A percentile compares a stretch with the other conserved stretches of the same genome.
Conservation (phyloP, 2,329 filamentous ascomycete genomes). For the Leptographium procerum region DNA sequence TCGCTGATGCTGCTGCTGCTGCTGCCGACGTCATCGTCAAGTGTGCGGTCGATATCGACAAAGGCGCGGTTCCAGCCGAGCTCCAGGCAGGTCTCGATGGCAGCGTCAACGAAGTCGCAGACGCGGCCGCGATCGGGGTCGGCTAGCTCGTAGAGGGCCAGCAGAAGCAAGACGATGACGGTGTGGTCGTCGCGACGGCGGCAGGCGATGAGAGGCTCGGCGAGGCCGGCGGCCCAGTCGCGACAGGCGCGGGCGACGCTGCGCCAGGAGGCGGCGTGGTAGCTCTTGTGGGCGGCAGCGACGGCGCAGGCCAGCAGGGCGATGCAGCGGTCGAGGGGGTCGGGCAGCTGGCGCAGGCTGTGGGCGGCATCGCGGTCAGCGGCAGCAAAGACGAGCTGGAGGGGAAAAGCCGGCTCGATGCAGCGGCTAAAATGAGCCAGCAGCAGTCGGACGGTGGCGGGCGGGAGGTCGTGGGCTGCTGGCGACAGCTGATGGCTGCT, state of each 20-base stretch:
- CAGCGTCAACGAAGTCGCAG: not conserved
- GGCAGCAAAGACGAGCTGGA: not conserved
- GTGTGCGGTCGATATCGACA: not conserved
- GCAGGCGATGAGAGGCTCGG: not conserved
- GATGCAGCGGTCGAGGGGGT: not conserved
- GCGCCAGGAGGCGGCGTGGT: not conserved
- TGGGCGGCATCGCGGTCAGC: not conserved
- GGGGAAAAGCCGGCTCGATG: constrained; percentile 1
- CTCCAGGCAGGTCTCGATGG: not conserved
- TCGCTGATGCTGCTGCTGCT: not conserved
- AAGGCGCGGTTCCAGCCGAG: not conserved
- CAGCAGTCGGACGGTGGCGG: not conserved
- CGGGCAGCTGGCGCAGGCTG: not conserved
- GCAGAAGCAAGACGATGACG: not conserved
- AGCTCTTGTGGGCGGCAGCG: constrained; percentile 4
- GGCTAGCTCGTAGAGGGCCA: constrained; percentile 1
- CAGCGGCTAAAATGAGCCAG: not conserved
- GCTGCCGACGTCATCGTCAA: not conserved
- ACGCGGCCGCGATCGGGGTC: not conserved
- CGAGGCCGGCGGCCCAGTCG: not conserved
- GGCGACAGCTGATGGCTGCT: not conserved
- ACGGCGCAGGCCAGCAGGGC: not conserved
- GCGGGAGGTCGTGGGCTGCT: not conserved
- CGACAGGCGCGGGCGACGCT: not conserved
- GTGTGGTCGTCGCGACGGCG: not conserved